These are phyloP conservation scores for Basidiobolus heterosporus DNA, from an alignment of 371 early-diverging fungal species.

Conservation along the genomic window DNA sequence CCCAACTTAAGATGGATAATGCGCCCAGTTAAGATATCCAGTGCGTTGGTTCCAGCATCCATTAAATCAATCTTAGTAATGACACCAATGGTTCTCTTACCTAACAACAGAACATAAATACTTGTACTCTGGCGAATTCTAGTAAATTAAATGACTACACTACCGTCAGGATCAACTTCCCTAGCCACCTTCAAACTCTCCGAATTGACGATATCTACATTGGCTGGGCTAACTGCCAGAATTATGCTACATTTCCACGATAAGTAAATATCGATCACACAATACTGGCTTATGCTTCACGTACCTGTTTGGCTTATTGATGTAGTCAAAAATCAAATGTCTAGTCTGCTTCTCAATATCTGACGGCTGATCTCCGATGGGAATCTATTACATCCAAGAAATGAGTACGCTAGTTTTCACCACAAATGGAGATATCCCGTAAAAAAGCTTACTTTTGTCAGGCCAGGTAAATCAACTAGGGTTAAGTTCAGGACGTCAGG, in stretches of 20 bases:
- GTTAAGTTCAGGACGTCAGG: constrained; percentile 79
- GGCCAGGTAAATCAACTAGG: constrained; percentile 85
- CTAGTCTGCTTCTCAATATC: constrained; percentile 83
- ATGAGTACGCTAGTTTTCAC: not conserved
- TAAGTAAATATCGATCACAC: constrained; percentile 7
- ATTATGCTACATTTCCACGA: constrained; percentile 37
- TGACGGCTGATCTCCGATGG: constrained; percentile 61
- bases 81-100: constrained; percentile 76
- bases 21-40: constrained; percentile 70
- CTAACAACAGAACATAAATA: constrained; percentile 4
- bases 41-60: constrained; percentile 84
- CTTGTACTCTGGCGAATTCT: not conserved
- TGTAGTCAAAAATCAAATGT: constrained; percentile 66
- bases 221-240: constrained; percentile 86
- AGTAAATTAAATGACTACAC: not conserved
- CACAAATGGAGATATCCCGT: not conserved
- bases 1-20: constrained; percentile 73
- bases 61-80: constrained; percentile 89
- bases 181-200: constrained; percentile 85
- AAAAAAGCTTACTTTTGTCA: constrained; percentile 50
- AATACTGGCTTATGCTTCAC: not conserved
- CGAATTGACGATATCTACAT: constrained; percentile 82
- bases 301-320: constrained; percentile 72
- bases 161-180: constrained; percentile 75
- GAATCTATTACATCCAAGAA: constrained; percentile 14